Percentiles rank a stretch among this genome's conserved stretches.
phyloP scores from a whole-genome alignment of 2,329 filamentous ascomycete species.

The Penicillium nordicum region DNA sequence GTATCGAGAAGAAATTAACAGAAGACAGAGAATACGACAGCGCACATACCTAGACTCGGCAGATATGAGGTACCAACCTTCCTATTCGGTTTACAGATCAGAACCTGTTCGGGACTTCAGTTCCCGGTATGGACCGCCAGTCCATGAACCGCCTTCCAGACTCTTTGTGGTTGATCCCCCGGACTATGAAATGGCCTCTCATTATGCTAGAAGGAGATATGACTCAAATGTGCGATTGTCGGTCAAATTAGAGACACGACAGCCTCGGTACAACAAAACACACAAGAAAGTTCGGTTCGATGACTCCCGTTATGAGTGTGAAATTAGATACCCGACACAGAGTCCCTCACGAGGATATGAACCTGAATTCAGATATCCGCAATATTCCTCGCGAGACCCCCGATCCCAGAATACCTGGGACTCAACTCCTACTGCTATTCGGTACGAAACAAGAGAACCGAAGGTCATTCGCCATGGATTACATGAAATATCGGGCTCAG shows the following conservation, averaged over 20 bases:
- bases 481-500: background rate
- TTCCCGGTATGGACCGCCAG: background rate
- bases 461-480: background rate
- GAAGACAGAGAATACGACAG: background rate
- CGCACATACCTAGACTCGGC: background rate
- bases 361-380: background rate
- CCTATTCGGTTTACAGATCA: background rate
- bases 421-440: background rate
- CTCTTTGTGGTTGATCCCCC: background rate
- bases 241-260: background rate
- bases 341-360: background rate
- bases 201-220: background rate
- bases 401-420: background rate
- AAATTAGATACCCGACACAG: background rate
- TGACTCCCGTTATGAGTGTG: background rate
- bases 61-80: background rate
- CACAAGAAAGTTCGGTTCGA: background rate
- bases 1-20: background rate
- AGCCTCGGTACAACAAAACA: background rate
- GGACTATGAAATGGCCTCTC: background rate
- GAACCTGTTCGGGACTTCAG: background rate
- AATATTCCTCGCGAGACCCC: background rate
- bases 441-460: background rate
- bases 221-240: background rate
- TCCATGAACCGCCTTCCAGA: background rate